Evolutionary conservation across 2,329 filamentous ascomycete genomes (phyloP).

Genomic region (Acrodontium crateriforme): DNA sequence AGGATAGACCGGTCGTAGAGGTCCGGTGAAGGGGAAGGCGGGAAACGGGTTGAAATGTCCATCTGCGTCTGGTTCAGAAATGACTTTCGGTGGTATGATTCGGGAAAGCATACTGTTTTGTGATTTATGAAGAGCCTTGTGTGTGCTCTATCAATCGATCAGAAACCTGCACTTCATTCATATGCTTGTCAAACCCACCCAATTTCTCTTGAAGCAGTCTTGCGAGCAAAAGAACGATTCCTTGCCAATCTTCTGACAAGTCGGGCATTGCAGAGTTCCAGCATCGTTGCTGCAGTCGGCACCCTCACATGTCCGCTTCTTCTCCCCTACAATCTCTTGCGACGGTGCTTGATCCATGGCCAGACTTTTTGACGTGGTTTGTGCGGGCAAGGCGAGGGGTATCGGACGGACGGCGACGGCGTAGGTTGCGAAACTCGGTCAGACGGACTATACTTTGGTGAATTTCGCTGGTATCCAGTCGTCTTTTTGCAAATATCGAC

Average conservation of each 20-base stretch:
- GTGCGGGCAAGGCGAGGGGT: too few relatives aligned
- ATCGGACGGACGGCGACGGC: too few relatives aligned
- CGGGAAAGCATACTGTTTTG: constrained; percentile 57
- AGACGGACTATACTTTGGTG: too few relatives aligned
- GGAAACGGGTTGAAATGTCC: constrained; percentile 88
- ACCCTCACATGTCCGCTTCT: constrained; percentile 61
- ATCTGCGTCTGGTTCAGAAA: constrained; percentile 80
- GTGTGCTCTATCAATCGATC: constrained; percentile 34
- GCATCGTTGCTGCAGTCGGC: constrained; percentile 78
- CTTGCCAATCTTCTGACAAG: constrained; percentile 78
- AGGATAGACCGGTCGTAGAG: constrained; percentile 58
- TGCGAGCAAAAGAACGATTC: constrained; percentile 96
- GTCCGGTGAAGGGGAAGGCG: constrained; percentile 66
- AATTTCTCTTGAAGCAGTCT: constrained; percentile 97
- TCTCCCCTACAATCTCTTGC: constrained; percentile 21
- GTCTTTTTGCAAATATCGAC: too few relatives aligned
- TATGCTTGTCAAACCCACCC: constrained; percentile 59
- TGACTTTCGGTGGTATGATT: constrained; percentile 62
- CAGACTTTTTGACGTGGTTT: not conserved
- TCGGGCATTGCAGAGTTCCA: constrained; percentile 79
- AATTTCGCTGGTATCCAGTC: too few relatives aligned
- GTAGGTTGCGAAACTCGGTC: too few relatives aligned
- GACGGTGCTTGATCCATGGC: constrained; percentile 20
- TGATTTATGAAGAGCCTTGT: constrained; percentile 76
- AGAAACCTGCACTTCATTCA: not conserved